These are phyloP conservation scores for Phytophthora ramorum DNA, from an alignment of 352 stramenopile genomes.

Conservation along the genomic window DNA sequence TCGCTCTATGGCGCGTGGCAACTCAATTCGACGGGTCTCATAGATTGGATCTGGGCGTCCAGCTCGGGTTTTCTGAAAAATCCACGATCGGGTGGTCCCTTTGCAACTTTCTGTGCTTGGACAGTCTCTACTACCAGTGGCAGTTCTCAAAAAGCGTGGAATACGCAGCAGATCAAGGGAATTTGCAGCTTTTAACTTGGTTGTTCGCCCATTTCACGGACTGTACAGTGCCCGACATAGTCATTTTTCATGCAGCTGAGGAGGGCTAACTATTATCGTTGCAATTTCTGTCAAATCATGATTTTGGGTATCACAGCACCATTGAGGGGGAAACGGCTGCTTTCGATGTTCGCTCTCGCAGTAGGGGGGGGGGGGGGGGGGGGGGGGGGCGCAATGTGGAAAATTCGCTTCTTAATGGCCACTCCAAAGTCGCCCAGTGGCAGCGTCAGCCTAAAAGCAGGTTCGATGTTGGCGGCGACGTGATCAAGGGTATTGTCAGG, in stretches of 20 bases:
- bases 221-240: not conserved
- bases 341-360: too few species aligned
- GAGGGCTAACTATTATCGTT: not conserved
- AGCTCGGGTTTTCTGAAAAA: not conserved
- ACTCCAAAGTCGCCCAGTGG: not conserved
- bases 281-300: not conserved
- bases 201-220: not conserved
- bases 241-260: not conserved
- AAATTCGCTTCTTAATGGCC: not conserved
- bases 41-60: slow-evolving; percentile 3
- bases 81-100: not conserved
- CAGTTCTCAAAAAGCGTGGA: slow-evolving; percentile 3
- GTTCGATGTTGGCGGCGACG: not conserved
- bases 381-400: not conserved
- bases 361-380: too few species aligned
- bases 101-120: slow-evolving; percentile 3
- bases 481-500: not conserved
- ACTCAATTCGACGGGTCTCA: not conserved
- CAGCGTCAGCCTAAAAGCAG: not conserved
- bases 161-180: not conserved
- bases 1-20: not conserved
- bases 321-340: too few species aligned
- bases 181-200: not conserved
- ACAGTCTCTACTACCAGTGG: slow-evolving; percentile 5
- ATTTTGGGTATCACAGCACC: too few species aligned